Base-by-base conservation (phyloP, 2,329 filamentous ascomycete species). In the Magnaporthales sp. region DNA sequence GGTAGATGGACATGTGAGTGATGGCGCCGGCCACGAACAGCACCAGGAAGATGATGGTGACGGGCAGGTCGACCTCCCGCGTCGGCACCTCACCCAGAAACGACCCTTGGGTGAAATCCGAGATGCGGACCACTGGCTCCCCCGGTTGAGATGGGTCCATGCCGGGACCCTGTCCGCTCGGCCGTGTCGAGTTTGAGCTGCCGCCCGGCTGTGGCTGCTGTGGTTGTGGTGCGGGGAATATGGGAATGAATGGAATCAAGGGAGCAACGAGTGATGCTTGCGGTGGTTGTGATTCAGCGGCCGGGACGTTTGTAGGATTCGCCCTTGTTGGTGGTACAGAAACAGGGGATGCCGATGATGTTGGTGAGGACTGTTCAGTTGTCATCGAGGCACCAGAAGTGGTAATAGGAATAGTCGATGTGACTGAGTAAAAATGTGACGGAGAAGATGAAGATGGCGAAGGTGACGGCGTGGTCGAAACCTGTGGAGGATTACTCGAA, bases 11-110 rank as follows among this genome's bases (percentile, higher is more conserved):
- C 9, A 74, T 69, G 62, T 74, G 73, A 1, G 70, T 67, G 26
- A 70, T 68, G 1, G 70, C 72, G 11, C 71, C 73, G 2, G 70
- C 22, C 64, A 68, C 66, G 63, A 74, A 74, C 10, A 74, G 26
- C 15, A 72, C 0, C 29, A 74, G 69, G 62, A 74, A 74, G 27
- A 73, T 61, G 38, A 68, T 13, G 2, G 73, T 71, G 26, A 73
- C 10, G 4, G 72, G 70, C 7, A 73, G 67, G 56, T 74, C 73
- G 4, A 70, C 46, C 11, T 19, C 46, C 51, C 58, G 62, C 31
- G 61, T 63, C 46, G 67, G 67, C n/a, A 31, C 61, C 31, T 67
- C 66, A 1, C 67, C 67, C 15, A 66, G 66, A 29, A 69, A 63
- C 15, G 63, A 62, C 2, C 65, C 67, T 1, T 65, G 26, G 19